Conservation (phyloP, 495 filamentous ascomycete genomes). For the Penicillium parvum region DNA sequence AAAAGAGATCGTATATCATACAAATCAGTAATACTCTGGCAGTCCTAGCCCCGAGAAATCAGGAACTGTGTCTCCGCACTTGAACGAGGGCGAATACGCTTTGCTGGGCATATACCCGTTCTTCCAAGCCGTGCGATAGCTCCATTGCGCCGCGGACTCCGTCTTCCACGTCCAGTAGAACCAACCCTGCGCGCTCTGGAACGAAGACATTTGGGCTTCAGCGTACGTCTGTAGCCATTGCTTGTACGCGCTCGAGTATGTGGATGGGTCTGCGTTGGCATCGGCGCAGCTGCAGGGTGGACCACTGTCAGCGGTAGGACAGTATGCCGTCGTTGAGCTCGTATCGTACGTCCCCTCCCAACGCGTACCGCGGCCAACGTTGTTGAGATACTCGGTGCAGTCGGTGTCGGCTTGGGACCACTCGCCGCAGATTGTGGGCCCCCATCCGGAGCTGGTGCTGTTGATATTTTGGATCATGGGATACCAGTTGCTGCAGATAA, state of each 20-base stretch:
- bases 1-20: slow-evolving; percentile 2
- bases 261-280: slow-evolving; percentile 67
- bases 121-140: slow-evolving; percentile 78
- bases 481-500: slow-evolving; percentile 84
- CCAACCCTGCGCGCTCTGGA: slow-evolving; percentile 92
- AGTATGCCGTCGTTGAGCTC: slow-evolving; percentile 59
- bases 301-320: slow-evolving; percentile 56
- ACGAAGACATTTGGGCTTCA: slow-evolving; percentile 90
- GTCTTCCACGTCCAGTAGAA: slow-evolving; percentile 97
- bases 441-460: slow-evolving; percentile 74
- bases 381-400: slow-evolving; percentile 82
- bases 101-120: slow-evolving; percentile 79
- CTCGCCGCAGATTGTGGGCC: slow-evolving; percentile 95
- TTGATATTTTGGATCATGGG: slow-evolving; percentile 67
- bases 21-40: slow-evolving; percentile 64
- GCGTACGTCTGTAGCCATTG: slow-evolving; percentile 83
- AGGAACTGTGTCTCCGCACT: slow-evolving; percentile 65
- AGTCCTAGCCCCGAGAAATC: slow-evolving; percentile 58
- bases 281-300: slow-evolving; percentile 66
- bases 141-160: slow-evolving; percentile 83
- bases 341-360: slow-evolving; percentile 81
- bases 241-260: slow-evolving; percentile 75
- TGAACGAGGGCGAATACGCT: slow-evolving; percentile 71
- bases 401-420: slow-evolving; percentile 99
- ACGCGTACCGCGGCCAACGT: slow-evolving; percentile 80